A percentile compares a stretch with the other conserved stretches of the same genome.
These are phyloP conservation scores for Filobasidium floriforme DNA, from an alignment of 768 basidiomycete species.

Conservation along the genomic window DNA sequence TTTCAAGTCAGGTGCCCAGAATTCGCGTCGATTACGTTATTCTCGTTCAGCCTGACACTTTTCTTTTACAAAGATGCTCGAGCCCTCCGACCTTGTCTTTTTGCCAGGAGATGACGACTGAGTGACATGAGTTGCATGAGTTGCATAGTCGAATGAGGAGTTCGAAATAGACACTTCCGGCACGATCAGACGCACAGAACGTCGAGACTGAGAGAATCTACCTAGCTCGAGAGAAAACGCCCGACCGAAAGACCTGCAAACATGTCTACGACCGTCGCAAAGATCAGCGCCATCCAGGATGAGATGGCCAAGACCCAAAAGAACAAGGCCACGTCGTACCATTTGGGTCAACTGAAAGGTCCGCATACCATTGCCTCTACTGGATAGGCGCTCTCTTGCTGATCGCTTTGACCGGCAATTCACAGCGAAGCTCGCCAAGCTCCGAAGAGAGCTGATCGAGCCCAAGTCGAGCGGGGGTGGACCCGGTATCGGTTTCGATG, in stretches of 20 bases:
- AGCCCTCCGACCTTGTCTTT: neutral
- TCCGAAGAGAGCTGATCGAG: constrained; percentile 83
- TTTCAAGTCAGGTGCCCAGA: neutral
- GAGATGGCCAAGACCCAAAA: constrained; percentile 63
- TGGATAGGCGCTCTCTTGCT: constrained; percentile 20
- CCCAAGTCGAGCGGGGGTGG: constrained; percentile 74
- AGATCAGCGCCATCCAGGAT: constrained; percentile 69
- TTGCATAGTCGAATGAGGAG: too few relatives aligned
- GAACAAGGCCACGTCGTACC: constrained; percentile 56
- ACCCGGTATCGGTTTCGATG: constrained; percentile 89
- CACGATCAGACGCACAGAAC: too few relatives aligned
- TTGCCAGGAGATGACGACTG: too few relatives aligned
- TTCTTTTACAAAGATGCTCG: neutral
- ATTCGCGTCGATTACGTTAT: neutral
- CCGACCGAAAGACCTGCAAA: neutral
- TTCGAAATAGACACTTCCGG: too few relatives aligned
- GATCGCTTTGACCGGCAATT: constrained; percentile 4
- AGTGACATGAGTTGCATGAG: too few relatives aligned
- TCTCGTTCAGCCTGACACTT: neutral
- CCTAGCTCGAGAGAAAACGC: neutral
- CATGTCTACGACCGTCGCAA: constrained; percentile 56
- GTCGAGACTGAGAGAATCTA: too few relatives aligned
- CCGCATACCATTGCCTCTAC: constrained; percentile 13
- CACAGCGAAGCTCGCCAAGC: constrained; percentile 87
- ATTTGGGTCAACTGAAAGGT: constrained; percentile 82